phyloP scores from a whole-genome alignment of 2,329 filamentous ascomycete genomes.

The Exophiala bonariae region DNA sequence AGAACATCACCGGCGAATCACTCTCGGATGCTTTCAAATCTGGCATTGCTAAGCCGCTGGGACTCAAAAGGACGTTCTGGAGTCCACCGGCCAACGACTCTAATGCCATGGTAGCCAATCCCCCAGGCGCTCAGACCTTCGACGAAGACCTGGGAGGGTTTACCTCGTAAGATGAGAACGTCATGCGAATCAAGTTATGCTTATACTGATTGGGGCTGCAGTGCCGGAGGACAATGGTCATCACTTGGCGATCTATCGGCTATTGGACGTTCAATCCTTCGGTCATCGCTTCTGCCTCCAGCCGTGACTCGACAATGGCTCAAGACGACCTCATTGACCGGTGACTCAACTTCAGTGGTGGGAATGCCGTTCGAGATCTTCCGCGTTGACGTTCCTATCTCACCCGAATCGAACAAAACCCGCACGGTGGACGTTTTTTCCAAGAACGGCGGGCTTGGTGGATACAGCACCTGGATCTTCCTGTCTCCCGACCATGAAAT shows the following conservation, averaged over 20 bases:
- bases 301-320: conserved; percentile 46
- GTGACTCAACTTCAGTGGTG: conserved; percentile 32
- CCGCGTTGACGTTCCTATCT: conserved; percentile 13
- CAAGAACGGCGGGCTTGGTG: conserved; percentile 43
- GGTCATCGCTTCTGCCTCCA: conserved; percentile 36
- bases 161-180: not conserved
- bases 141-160: conserved; percentile 5
- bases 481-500: conserved; percentile 48
- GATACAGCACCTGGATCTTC: conserved; percentile 39
- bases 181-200: conserved; percentile 39
- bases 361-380: conserved; percentile 48
- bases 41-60: conserved; percentile 36
- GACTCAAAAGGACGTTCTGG: conserved; percentile 39
- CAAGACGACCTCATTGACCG: conserved; percentile 42
- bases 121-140: conserved; percentile 17
- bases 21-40: conserved; percentile 32
- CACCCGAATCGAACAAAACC: conserved; percentile 5
- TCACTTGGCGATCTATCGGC: conserved; percentile 43
- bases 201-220: conserved; percentile 43
- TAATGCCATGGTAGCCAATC: conserved; percentile 39
- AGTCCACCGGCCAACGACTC: conserved; percentile 29
- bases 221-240: conserved; percentile 45
- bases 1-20: conserved; percentile 39
- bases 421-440: conserved; percentile 38
- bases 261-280: conserved; percentile 47